Evolutionary conservation across 305 asterid species (phyloP).

Genomic region (Andrographis paniculata): DNA sequence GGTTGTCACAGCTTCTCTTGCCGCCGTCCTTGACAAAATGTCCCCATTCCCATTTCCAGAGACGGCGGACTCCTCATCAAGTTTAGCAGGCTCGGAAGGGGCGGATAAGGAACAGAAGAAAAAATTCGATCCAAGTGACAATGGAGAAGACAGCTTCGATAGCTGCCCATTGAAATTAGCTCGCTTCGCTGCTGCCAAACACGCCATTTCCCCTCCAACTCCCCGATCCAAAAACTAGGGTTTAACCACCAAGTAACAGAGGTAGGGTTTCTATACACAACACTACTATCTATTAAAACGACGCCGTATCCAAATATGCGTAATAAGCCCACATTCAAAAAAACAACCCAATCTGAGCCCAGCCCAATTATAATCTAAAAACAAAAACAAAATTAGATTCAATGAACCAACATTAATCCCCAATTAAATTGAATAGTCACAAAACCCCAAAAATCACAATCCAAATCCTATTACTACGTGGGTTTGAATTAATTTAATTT

Average conservation of each 20-base stretch:
- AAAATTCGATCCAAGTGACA: constrained; percentile 28
- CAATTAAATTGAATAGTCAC: constrained; percentile 14
- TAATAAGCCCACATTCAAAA: too few relatives aligned
- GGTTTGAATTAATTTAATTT: neutral
- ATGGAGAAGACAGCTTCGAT: constrained; percentile 30
- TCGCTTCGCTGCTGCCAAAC: constrained; percentile 30
- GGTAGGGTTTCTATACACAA: too few relatives aligned
- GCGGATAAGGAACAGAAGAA: constrained; percentile 47
- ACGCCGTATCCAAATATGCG: too few relatives aligned
- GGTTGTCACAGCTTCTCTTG: constrained; percentile 6
- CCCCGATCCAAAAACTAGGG: neutral
- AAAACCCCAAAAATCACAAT: constrained; percentile 41
- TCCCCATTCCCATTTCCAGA: constrained; percentile 16
- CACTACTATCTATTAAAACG: too few relatives aligned
- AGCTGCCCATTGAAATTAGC: constrained; percentile 25
- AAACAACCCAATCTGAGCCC: neutral
- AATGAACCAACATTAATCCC: constrained; percentile 31
- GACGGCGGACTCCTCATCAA: constrained; percentile 18
- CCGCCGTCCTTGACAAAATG: constrained; percentile 10
- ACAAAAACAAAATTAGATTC: constrained; percentile 20
- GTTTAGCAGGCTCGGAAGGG: constrained; percentile 16
- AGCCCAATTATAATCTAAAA: constrained; percentile 14
- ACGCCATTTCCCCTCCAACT: constrained; percentile 31
- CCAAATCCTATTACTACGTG: constrained; percentile 21
- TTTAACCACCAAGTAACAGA: too few relatives aligned